Evolutionary conservation across 768 basidiomycete species (phyloP).

Genomic region (Gautieria morchelliformis): DNA sequence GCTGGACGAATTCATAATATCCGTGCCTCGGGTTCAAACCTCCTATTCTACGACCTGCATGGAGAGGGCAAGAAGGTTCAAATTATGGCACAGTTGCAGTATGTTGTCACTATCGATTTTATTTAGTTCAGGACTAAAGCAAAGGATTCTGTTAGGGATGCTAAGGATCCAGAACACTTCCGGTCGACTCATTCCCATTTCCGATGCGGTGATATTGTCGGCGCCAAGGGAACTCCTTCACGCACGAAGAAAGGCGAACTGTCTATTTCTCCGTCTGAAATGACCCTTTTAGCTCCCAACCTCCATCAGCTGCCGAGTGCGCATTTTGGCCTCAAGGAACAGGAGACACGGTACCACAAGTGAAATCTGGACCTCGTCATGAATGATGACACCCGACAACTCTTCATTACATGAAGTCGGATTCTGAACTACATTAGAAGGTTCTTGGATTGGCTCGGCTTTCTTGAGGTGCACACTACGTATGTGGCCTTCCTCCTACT

Average conservation of each 20-base stretch:
- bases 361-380: slow-evolving; percentile 97
- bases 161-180: slow-evolving; percentile 55
- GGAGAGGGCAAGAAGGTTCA: slow-evolving; percentile 91
- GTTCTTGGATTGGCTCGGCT: slow-evolving; percentile 83
- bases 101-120: slow-evolving; percentile 19
- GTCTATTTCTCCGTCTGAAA: slow-evolving; percentile 71
- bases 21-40: slow-evolving; percentile 69
- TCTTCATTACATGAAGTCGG: slow-evolving; percentile 82
- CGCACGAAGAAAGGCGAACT: slow-evolving; percentile 96
- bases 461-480: slow-evolving; percentile 56
- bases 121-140: background rate
- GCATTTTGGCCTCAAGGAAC: slow-evolving; percentile 93
- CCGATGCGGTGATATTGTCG: slow-evolving; percentile 93
- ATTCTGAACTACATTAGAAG: slow-evolving; percentile 91
- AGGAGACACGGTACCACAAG: slow-evolving; percentile 96
- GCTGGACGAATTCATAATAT: slow-evolving; percentile 93
- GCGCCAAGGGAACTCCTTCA: slow-evolving; percentile 79
- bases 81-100: slow-evolving; percentile 87
- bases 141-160: slow-evolving; percentile 37
- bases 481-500: slow-evolving; percentile 73
- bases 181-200: slow-evolving; percentile 70
- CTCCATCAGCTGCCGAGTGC: slow-evolving; percentile 90
- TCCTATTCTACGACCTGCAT: slow-evolving; percentile 90
- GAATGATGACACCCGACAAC: slow-evolving; percentile 78
- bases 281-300: slow-evolving; percentile 89